A percentile compares a stretch with the other conserved stretches of the same genome.
Evolutionary conservation across 2,329 filamentous ascomycete genomes (phyloP).

Genomic region (Diaporthe caulivora): DNA sequence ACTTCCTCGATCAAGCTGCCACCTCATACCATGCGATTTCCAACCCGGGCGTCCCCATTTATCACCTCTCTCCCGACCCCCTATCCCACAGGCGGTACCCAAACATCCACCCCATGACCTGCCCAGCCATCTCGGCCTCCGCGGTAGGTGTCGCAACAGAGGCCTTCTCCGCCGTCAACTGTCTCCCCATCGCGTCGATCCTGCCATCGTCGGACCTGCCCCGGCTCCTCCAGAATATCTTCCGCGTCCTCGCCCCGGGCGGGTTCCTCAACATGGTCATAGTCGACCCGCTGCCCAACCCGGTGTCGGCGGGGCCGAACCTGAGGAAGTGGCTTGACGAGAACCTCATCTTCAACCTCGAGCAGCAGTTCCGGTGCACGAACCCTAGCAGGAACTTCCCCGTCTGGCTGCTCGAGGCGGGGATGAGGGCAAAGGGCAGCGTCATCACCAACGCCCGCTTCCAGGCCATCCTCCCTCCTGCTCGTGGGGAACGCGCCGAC

Average conservation of each 20-base stretch:
- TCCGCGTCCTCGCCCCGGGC: slow-evolving; percentile 65
- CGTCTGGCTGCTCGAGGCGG: slow-evolving; percentile 68
- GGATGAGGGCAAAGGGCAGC: slow-evolving; percentile 62
- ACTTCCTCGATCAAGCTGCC: slow-evolving; percentile 52
- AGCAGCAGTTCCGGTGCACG: slow-evolving; percentile 69
- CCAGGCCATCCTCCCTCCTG: slow-evolving; percentile 53
- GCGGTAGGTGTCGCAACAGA: slow-evolving; percentile 54
- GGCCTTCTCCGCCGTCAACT: slow-evolving; percentile 63
- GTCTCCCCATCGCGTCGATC: slow-evolving; percentile 67
- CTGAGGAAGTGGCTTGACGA: slow-evolving; percentile 73
- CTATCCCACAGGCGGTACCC: slow-evolving; percentile 53
- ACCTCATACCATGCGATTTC: slow-evolving; percentile 62
- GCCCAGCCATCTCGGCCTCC: slow-evolving; percentile 52
- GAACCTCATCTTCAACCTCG: slow-evolving; percentile 70
- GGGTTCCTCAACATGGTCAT: slow-evolving; percentile 71
- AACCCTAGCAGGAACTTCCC: slow-evolving; percentile 71
- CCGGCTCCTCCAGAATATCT: slow-evolving; percentile 66
- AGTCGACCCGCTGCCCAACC: slow-evolving; percentile 72
- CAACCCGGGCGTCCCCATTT: slow-evolving; percentile 55
- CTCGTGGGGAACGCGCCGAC: slow-evolving; percentile 10
- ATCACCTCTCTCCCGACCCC: slow-evolving; percentile 60
- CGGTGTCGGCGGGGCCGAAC: slow-evolving; percentile 66
- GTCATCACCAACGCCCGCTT: slow-evolving; percentile 63
- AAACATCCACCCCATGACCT: slow-evolving; percentile 55
- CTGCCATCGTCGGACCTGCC: slow-evolving; percentile 70